Evolutionary conservation across 495 filamentous ascomycete genomes (phyloP).

Genomic region (Xeromyces bisporus): DNA sequence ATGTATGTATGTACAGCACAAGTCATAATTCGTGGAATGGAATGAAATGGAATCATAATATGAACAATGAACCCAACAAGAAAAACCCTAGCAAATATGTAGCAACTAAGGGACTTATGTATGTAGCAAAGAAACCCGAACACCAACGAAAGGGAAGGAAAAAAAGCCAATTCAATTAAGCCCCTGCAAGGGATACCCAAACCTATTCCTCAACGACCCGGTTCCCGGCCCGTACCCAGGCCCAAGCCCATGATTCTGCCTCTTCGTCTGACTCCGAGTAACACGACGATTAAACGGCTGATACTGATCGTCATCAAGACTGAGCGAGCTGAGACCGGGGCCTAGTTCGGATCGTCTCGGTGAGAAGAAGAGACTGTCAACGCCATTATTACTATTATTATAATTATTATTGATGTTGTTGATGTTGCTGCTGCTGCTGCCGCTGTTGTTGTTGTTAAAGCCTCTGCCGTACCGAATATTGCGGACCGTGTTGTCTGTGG

Average conservation of each 20-base stretch:
- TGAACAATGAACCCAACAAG: too few relatives aligned
- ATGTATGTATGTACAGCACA: too few relatives aligned
- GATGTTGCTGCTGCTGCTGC: too few relatives aligned
- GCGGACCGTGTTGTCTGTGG: constrained; percentile 21
- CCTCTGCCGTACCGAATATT: constrained; percentile 24
- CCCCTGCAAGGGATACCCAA: neutral
- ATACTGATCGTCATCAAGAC: constrained; percentile 30
- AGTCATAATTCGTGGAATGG: neutral
- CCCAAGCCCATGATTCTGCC: neutral
- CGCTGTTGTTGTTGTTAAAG: constrained; percentile 5
- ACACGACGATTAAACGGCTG: constrained; percentile 19
- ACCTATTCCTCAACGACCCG: too few relatives aligned
- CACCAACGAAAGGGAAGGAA: neutral
- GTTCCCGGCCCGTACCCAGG: too few relatives aligned
- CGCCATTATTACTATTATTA: too few relatives aligned
- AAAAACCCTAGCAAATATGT: too few relatives aligned
- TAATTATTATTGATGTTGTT: too few relatives aligned
- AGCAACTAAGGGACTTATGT: too few relatives aligned
- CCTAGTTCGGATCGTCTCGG: constrained; percentile 21
- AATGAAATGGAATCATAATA: neutral
- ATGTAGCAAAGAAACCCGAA: too few relatives aligned
- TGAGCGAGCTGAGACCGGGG: constrained; percentile 23
- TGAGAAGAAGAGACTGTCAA: constrained; percentile 14
- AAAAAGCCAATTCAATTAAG: neutral
- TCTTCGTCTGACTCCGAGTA: constrained; percentile 26